Base-by-base conservation (phyloP, 371 early-diverging fungal species). In the Actinomortierella wolfii region DNA sequence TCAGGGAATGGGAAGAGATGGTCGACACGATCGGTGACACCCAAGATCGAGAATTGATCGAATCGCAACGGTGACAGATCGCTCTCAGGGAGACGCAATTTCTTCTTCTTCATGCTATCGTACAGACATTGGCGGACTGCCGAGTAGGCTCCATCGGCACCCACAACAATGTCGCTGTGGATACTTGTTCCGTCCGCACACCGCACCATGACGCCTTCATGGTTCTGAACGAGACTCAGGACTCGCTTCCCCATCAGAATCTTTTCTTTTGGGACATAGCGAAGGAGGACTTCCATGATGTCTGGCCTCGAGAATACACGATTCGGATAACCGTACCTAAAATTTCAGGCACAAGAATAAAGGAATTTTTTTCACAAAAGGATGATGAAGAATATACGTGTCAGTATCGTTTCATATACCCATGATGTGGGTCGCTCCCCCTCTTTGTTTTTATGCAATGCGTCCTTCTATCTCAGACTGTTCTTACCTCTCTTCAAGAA, bases 301-400 rank as follows among this genome's bases (percentile, higher is more conserved):
- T 70, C 71, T 47, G 71, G 71, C 13, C 71, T 57, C 5, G 61
- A 65, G 24, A 64, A 53, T 15, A 70, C 65, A 20, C 64, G 23
- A 28, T 56, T 52, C 28, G 57, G 11, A 25, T 70, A 70, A n/a
- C 71, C 71, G 26, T 70, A 69, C 46, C 69, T 69, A n/a, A n/a
- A n/a, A n/a, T n/a, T n/a, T n/a, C n/a, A n/a, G n/a, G n/a, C n/a
- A n/a, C n/a, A n/a, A n/a, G n/a, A n/a, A n/a, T n/a, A n/a, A n/a
- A n/a, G n/a, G n/a, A n/a, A n/a, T 34, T 34, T 34, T 6, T 34
- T 34, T 34, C 11, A 6, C 11, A 11, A 34, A 34, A 34, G 11
- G 34, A 34, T 4, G 34, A 11, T 6, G 34, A 34, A 34, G 34
- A 34, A 34, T 6, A 34, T 4, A 11, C n/a, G n/a, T n/a, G n/a